These are phyloP conservation scores for Myrica gale DNA, from an alignment of 306 rosid genomes.

Conservation along the genomic window DNA sequence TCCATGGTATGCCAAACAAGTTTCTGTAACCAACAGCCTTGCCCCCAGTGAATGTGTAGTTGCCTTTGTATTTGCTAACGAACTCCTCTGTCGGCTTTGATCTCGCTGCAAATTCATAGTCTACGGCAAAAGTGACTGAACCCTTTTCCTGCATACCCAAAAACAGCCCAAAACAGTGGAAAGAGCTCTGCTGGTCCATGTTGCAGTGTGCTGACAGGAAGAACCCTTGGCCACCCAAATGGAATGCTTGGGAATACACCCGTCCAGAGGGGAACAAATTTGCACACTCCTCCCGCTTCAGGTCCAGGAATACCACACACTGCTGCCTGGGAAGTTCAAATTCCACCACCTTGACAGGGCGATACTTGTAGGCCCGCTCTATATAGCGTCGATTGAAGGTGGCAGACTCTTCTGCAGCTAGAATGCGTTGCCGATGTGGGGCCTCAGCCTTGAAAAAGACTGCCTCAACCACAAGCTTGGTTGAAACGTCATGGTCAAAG, in stretches of 20 bases:
- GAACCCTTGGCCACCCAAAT: slow-evolving; percentile 97
- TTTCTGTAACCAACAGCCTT: slow-evolving; percentile 97
- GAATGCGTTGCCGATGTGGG: slow-evolving; percentile 81
- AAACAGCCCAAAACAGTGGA: slow-evolving; percentile 93
- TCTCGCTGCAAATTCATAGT: slow-evolving; percentile 92
- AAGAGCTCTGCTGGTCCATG: slow-evolving; percentile 96
- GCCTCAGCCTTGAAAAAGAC: slow-evolving; percentile 91
- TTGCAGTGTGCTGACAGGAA: slow-evolving; percentile 97
- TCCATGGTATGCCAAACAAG: slow-evolving; percentile 83
- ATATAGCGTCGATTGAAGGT: slow-evolving; percentile 63
- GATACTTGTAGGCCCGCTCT: slow-evolving; percentile 94
- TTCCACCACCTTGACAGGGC: slow-evolving; percentile 96
- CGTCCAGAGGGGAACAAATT: slow-evolving; percentile 85
- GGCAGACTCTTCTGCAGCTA: slow-evolving; percentile 74
- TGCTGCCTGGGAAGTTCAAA: slow-evolving; percentile 91
- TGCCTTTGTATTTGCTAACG: slow-evolving; percentile 91
- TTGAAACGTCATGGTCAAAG: slow-evolving; percentile 78
- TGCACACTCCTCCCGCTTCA: slow-evolving; percentile 83
- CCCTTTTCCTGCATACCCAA: slow-evolving; percentile 99
- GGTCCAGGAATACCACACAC: slow-evolving; percentile 90
- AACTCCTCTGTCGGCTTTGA: slow-evolving; percentile 78
- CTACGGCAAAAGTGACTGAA: slow-evolving; percentile 84
- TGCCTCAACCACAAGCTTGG: slow-evolving; percentile 88
- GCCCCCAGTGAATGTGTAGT: slow-evolving; percentile 92
- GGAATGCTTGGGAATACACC: slow-evolving; percentile 97